Base-by-base conservation (phyloP, 805 yeast species). In the Yarrowia divulgata region DNA sequence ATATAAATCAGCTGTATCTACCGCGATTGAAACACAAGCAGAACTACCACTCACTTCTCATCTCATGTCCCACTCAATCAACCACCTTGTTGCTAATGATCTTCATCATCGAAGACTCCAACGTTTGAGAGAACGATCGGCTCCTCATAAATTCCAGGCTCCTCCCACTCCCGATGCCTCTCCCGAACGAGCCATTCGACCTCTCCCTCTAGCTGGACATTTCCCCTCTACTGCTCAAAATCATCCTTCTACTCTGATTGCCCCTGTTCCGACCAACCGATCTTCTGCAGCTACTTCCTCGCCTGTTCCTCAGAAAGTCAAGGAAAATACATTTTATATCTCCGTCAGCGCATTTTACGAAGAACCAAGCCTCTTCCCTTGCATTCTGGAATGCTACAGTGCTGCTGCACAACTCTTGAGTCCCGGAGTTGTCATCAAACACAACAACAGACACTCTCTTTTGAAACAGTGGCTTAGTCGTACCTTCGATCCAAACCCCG, bases 331-430 rank as follows among this genome's bases (percentile, higher is more conserved):
- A 4, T 49, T 32, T 49, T 49, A 29, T 19, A 32, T 49, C 19
- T 49, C 54, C 4, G 54, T 49, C 7, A 16, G 37, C n/a, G 54
- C 54, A 12, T 49, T 49, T 29, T 32, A 32, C 39, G 37, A 29
- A 10, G 54, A 49, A 16, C 54, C 37, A 7, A 32, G 37, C 39
- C 3, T 49, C 8, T 49, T 32, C 9, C 54, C 54, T 8, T 49
- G 54, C 6, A 32, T 49, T 32, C 37, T 49, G 13, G 54, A 49
- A 19, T 49, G 54, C 37, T 49, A 49, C 54, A 49, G 19, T 16
- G 54, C 54, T 16, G 18, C 37, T 7, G 54, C 19, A 1, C 1
- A 8, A 4, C 54, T 49, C 8, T 9, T 14, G 18, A 49, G 37
- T 16, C 54, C 37, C 8, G 54, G 54, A 16, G 54, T 49, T 3